phyloP scores from a whole-genome alignment of 306 rosid genomes.

The Casuarina equisetifolia region DNA sequence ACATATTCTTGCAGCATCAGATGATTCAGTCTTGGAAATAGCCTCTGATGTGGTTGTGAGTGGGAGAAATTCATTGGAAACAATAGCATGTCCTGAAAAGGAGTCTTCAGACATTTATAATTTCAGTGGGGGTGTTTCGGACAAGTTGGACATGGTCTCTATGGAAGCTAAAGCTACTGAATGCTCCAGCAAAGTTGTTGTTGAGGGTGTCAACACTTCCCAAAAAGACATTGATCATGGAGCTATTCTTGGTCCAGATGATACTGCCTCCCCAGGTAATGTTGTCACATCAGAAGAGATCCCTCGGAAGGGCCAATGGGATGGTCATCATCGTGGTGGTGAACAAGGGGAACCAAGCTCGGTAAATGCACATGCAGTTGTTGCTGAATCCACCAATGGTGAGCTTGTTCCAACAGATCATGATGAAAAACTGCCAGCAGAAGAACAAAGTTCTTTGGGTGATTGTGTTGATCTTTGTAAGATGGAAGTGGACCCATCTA shows the following conservation, averaged over 20 bases:
- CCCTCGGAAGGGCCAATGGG: slow-evolving; percentile 11
- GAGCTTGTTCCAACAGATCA: slow-evolving; percentile 21
- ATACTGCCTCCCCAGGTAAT: not conserved
- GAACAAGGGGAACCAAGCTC: slow-evolving; percentile 9
- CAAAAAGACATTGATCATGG: slow-evolving; percentile 13
- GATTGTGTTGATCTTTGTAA: slow-evolving; percentile 21
- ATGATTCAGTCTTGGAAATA: not conserved
- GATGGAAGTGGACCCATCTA: slow-evolving; percentile 34
- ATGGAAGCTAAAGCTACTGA: slow-evolving; percentile 23
- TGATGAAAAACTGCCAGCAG: slow-evolving; percentile 6
- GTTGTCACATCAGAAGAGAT: not conserved
- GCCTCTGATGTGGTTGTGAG: slow-evolving; percentile 9
- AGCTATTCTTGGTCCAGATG: slow-evolving; percentile 22
- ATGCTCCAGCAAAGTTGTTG: slow-evolving; percentile 24
- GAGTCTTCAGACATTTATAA: slow-evolving; percentile 13
- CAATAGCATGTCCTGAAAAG: slow-evolving; percentile 6
- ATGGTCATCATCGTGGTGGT: not conserved
- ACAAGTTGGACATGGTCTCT: slow-evolving; percentile 1
- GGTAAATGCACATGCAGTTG: not conserved
- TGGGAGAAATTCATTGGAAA: slow-evolving; percentile 8
- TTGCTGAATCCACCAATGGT: slow-evolving; percentile 2
- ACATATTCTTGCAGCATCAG: slow-evolving; percentile 1
- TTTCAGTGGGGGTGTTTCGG: slow-evolving; percentile 4
- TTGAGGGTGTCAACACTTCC: slow-evolving; percentile 18
- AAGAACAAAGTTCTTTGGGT: slow-evolving; percentile 13